Conservation (phyloP, 1,284 basidiomycete genomes). For the Puccinia hordei region DNA sequence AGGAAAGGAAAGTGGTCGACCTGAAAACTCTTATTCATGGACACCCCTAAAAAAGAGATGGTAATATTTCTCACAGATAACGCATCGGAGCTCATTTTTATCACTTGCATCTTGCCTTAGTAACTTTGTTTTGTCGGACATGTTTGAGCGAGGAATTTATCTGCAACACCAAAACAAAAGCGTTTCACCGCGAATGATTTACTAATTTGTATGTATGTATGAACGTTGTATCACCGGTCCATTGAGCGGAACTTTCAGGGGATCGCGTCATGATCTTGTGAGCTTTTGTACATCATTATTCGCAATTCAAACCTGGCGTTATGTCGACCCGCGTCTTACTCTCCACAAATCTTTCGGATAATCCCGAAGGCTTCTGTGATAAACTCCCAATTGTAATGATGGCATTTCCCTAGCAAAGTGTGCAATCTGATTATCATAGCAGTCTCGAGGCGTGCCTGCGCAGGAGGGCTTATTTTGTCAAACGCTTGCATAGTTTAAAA, state of each 20-base stretch:
- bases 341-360: neutral
- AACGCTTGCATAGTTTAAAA: too few species aligned
- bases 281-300: neutral
- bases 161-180: neutral
- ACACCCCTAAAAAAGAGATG: neutral
- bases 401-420: too few species aligned
- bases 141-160: neutral
- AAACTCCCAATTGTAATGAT: too few species aligned
- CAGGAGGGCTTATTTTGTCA: too few species aligned
- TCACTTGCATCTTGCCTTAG: neutral
- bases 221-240: neutral
- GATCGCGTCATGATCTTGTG: neutral
- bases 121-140: neutral
- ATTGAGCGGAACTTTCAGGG: neutral
- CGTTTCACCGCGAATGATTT: slow-evolving; percentile 1
- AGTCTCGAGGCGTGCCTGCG: too few species aligned
- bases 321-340: neutral
- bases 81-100: neutral
- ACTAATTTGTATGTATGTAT: too few species aligned
- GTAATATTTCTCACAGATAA: neutral
- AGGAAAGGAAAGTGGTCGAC: neutral
- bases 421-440: too few species aligned
- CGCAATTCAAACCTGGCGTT: neutral
- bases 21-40: neutral
- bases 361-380: neutral